Conservation (phyloP, 2,329 filamentous ascomycete species). For the Nigrospora osmanthi region DNA sequence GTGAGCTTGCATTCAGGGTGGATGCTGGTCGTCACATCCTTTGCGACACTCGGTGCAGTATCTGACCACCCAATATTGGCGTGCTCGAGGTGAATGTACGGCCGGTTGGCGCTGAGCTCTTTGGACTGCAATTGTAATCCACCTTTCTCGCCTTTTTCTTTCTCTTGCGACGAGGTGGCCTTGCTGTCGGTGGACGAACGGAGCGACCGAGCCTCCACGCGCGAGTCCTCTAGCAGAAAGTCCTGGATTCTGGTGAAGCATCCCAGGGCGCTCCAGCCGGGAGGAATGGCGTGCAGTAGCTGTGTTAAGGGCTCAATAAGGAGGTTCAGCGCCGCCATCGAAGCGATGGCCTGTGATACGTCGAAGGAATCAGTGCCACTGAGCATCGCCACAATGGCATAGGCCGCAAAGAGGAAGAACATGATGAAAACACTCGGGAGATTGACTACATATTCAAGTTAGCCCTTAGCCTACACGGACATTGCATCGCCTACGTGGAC, state of each 20-base stretch:
- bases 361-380: conserved; percentile 8
- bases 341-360: conserved; percentile 14
- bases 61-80: conserved; percentile 1
- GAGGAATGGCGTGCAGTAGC: conserved; percentile 14
- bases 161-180: not conserved
- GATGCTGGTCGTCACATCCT: conserved; percentile 1
- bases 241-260: conserved; percentile 17
- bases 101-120: conserved; percentile 2
- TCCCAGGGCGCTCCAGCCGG: conserved; percentile 13
- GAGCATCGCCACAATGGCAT: conserved; percentile 12
- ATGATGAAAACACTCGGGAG: conserved; percentile 9
- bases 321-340: conserved; percentile 16
- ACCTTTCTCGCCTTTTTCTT: not conserved
- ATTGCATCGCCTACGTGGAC: not conserved
- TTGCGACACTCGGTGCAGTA: not conserved
- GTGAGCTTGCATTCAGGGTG: conserved; percentile 3
- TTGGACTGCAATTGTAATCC: conserved; percentile 1
- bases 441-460: conserved; percentile 1
- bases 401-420: conserved; percentile 17
- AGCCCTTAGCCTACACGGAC: not conserved
- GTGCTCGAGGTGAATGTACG: not conserved
- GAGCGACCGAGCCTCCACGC: not conserved
- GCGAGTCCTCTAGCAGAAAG: conserved; percentile 6
- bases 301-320: conserved; percentile 13
- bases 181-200: not conserved